These are phyloP conservation scores for Fusarium pilosicola DNA, from an alignment of 2,329 filamentous ascomycete genomes.

Conservation along the genomic window DNA sequence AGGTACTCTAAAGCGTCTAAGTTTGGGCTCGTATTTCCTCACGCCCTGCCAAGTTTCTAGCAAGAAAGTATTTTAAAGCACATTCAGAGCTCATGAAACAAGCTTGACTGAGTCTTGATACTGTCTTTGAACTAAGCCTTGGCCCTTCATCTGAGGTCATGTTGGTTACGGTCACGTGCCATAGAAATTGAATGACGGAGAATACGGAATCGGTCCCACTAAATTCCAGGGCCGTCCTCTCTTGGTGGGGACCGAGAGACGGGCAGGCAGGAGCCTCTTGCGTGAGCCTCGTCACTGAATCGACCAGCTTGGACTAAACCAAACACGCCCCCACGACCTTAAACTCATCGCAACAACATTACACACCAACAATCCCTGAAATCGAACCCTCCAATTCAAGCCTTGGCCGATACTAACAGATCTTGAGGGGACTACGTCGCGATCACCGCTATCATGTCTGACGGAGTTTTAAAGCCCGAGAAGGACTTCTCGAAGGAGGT, in stretches of 20 bases:
- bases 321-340: conserved; percentile 41
- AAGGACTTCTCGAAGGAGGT: conserved; percentile 99
- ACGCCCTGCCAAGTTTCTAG: not conserved
- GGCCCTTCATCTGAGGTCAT: not conserved
- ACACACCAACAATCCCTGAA: conserved; percentile 20
- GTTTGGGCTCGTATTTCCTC: not conserved
- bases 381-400: not conserved
- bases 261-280: conserved; percentile 54
- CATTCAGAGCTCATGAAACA: not conserved
- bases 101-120: not conserved
- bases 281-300: conserved; percentile 49
- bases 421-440: conserved; percentile 11
- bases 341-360: conserved; percentile 35
- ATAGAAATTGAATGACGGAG: not conserved
- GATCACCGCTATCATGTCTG: conserved; percentile 71
- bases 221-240: conserved; percentile 34
- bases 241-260: conserved; percentile 34
- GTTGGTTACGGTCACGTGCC: conserved; percentile 20
- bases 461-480: conserved; percentile 88
- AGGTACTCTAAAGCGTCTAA: too few relatives aligned
- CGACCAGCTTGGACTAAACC: conserved; percentile 41
- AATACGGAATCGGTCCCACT: conserved; percentile 35
- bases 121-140: not conserved
- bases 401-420: not conserved
- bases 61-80: too few relatives aligned